Conservation (phyloP, 2,329 filamentous ascomycete species). For the Fonsecaea erecta region DNA sequence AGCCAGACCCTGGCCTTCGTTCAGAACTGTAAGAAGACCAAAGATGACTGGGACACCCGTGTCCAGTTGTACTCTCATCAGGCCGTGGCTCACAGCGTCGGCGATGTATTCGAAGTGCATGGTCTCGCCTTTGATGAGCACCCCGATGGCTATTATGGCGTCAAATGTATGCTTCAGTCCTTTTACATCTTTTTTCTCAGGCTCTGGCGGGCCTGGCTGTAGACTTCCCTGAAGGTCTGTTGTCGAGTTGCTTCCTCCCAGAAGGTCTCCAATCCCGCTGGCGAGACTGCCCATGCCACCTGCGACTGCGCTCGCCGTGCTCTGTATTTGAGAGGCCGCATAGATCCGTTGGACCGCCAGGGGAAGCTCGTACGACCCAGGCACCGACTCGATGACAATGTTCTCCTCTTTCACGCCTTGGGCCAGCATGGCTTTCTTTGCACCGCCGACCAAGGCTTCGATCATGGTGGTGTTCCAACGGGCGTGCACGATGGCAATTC, state of each 20-base stretch:
- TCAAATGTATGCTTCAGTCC: slow-evolving; percentile 65
- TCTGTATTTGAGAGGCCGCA: slow-evolving; percentile 83
- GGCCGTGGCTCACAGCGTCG: slow-evolving; percentile 83
- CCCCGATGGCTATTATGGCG: slow-evolving; percentile 91
- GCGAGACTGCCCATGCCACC: slow-evolving; percentile 55
- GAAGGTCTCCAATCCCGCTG: slow-evolving; percentile 73
- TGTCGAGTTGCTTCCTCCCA: slow-evolving; percentile 66
- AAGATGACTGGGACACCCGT: slow-evolving; percentile 88
- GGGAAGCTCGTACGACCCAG: slow-evolving; percentile 92
- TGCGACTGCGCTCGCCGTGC: slow-evolving; percentile 51
- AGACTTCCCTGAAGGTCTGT: slow-evolving; percentile 63
- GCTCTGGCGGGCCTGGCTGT: slow-evolving; percentile 35
- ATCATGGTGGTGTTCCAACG: slow-evolving; percentile 94
- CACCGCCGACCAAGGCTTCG: slow-evolving; percentile 78
- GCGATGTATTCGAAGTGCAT: slow-evolving; percentile 99
- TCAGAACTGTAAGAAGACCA: slow-evolving; percentile 86
- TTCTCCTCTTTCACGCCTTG: slow-evolving; percentile 85
- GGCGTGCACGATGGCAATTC: slow-evolving; percentile 93
- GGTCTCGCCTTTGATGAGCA: slow-evolving; percentile 97
- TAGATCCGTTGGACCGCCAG: slow-evolving; percentile 88
- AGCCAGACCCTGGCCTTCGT: slow-evolving; percentile 82
- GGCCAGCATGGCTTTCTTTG: slow-evolving; percentile 74
- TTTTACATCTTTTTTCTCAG: slow-evolving; percentile 47
- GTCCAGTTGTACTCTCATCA: slow-evolving; percentile 95
- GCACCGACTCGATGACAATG: slow-evolving; percentile 86